phyloP scores from a whole-genome alignment of 2,329 filamentous ascomycete species.

The Talaromyces sp. region DNA sequence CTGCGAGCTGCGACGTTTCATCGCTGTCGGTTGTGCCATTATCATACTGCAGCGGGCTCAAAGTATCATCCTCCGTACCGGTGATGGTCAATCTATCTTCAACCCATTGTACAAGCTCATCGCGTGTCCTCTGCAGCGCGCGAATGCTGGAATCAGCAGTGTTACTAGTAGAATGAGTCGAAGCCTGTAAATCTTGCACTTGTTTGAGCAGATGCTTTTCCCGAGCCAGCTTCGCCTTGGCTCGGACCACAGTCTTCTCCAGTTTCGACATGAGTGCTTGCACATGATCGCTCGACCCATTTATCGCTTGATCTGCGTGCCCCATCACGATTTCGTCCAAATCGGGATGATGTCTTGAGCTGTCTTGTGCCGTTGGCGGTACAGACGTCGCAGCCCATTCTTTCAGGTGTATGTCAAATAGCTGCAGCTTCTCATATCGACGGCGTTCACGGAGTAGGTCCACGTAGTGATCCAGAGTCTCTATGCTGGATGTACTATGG shows the following conservation, averaged over 20 bases:
- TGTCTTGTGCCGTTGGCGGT: background rate
- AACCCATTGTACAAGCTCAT: slow-evolving; percentile 51
- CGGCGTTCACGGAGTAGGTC: slow-evolving; percentile 45
- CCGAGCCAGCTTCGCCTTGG: slow-evolving; percentile 34
- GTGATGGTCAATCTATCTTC: slow-evolving; percentile 45
- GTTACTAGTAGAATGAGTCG: background rate
- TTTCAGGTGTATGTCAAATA: slow-evolving; percentile 46
- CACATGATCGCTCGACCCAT: slow-evolving; percentile 23
- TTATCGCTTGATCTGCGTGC: slow-evolving; percentile 12
- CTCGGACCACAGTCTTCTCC: slow-evolving; percentile 38
- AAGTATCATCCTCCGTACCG: slow-evolving; percentile 27
- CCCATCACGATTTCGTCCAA: slow-evolving; percentile 19
- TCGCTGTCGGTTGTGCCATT: slow-evolving; percentile 30
- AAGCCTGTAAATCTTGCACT: slow-evolving; percentile 26
- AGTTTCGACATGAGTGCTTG: slow-evolving; percentile 37
- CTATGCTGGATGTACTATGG: slow-evolving; percentile 12
- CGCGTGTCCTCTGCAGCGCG: slow-evolving; percentile 45
- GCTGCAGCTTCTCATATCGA: slow-evolving; percentile 44
- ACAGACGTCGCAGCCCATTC: slow-evolving; percentile 30
- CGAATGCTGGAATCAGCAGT: slow-evolving; percentile 22
- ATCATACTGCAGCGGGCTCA: slow-evolving; percentile 23
- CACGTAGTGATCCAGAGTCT: slow-evolving; percentile 39
- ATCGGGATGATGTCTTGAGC: slow-evolving; percentile 21
- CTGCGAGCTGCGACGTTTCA: slow-evolving; percentile 25
- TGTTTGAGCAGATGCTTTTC: slow-evolving; percentile 36